Evolutionary conservation across 2,329 filamentous ascomycete genomes (phyloP), one percentile per base, ranked within the genome.

Genomic region (Myriangium duriaei): DNA sequence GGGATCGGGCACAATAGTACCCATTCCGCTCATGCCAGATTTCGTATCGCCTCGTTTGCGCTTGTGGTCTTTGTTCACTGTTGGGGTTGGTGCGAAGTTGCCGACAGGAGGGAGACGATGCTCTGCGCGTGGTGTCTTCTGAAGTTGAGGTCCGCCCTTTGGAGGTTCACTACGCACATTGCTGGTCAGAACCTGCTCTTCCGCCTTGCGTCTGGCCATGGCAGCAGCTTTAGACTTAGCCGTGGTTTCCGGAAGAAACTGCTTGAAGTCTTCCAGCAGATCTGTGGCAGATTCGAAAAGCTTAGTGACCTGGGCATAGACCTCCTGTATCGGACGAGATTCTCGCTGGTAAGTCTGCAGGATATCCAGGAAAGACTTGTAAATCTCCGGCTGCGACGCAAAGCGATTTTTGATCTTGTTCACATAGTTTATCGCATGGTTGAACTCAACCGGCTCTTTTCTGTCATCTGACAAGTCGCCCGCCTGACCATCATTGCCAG

Each of bases 401-500:
- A 96, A 98, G 31, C 91, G 88, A 56, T 96, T 98, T 85, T 98
- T 98, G 53, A 98, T 98, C 64, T 98, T 98, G 57, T 98, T 98
- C 39, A 98, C 91, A 53, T 98, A 98, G 58, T 87, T 96, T 46
- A 98, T 98, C 1, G 91, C 91, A 62, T 98, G 91, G 56, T 98
- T 98, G 60, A 98, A 98, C 55, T 98, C 91, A 12, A 98, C 91
- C 1, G 91, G 91, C 9, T 38, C 39, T 55, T 91, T 92, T 59
- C 92, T 87, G 56, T 83, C 50, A 37, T 67, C 68, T 37, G 57
- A 58, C 21, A 26, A 7, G 16, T 60, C 66, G 63, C 60, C 71
- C 63, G 58, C 72, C 63, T 61, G 79, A 60, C 60, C 74, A 63
- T 49, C 49, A 31, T 43, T 39, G 14, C 68, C 70, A 43, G 64